Percentiles rank a stretch among this genome's conserved stretches.
Evolutionary conservation across 345 rosid species (phyloP).

Genomic region (Brassica juncea): DNA sequence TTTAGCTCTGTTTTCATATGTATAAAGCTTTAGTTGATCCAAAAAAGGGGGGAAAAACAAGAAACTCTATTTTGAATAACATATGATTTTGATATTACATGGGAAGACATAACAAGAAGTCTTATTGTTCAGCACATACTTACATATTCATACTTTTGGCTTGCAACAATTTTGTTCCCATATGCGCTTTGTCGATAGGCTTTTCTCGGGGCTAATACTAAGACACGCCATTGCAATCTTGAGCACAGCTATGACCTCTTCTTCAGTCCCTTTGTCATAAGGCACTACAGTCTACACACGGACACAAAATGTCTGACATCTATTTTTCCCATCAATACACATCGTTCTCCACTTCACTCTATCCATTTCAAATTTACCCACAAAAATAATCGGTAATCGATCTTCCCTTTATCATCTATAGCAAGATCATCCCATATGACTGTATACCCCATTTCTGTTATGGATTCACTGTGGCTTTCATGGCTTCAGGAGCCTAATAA

Average conservation of each 20-base stretch:
- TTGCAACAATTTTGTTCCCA: slow-evolving; percentile 25
- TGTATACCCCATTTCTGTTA: slow-evolving; percentile 95
- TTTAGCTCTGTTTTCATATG: background rate
- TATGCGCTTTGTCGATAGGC: slow-evolving; percentile 78
- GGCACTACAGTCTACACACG: slow-evolving; percentile 49
- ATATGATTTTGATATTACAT: slow-evolving; percentile 4
- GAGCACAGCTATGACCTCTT: slow-evolving; percentile 75
- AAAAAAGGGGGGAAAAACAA: background rate
- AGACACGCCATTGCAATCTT: slow-evolving; percentile 86
- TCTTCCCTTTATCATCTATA: slow-evolving; percentile 88
- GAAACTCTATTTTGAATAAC: background rate
- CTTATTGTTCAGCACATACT: background rate
- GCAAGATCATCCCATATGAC: slow-evolving; percentile 79
- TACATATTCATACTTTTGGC: background rate
- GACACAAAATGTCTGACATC: slow-evolving; percentile 74
- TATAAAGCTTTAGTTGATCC: background rate
- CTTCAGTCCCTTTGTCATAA: slow-evolving; percentile 73
- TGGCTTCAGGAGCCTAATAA: slow-evolving; percentile 84
- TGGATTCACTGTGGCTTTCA: slow-evolving; percentile 71
- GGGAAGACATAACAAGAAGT: background rate
- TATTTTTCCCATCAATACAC: slow-evolving; percentile 90
- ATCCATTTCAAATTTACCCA: slow-evolving; percentile 67
- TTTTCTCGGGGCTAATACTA: slow-evolving; percentile 63
- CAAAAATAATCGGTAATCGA: slow-evolving; percentile 47
- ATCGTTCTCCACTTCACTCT: slow-evolving; percentile 76